Conservation (phyloP, 768 basidiomycete species). For the Tylopilus vinaceipallidus region DNA sequence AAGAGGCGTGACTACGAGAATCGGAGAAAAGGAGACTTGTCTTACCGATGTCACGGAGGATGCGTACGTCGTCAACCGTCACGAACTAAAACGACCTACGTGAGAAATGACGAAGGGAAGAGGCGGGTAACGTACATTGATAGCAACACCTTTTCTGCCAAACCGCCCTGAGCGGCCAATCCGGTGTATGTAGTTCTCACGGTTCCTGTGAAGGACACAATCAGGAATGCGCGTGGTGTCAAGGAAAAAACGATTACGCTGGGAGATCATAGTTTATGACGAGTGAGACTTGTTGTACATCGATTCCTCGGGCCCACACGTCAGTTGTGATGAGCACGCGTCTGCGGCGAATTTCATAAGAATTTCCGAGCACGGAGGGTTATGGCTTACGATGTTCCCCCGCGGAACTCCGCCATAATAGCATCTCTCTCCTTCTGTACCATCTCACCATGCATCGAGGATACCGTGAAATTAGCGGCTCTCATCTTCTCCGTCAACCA, state of each 20-base stretch:
- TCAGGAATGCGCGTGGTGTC: constrained; percentile 13
- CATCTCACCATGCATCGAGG: constrained; percentile 96
- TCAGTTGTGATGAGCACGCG: constrained; percentile 96
- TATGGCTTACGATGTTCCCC: constrained; percentile 76
- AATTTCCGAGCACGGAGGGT: neutral
- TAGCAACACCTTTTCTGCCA: constrained; percentile 98
- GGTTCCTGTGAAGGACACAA: constrained; percentile 53
- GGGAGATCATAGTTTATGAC: constrained; percentile 98
- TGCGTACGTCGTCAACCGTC: constrained; percentile 93
- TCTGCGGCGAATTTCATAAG: constrained; percentile 37
- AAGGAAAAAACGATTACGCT: constrained; percentile 52
- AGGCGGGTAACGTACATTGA: constrained; percentile 68
- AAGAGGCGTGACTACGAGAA: constrained; percentile 10
- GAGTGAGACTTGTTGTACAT: constrained; percentile 95
- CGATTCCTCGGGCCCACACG: constrained; percentile 97
- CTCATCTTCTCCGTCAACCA: constrained; percentile 99
- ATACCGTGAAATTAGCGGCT: constrained; percentile 97
- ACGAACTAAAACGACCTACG: constrained; percentile 59
- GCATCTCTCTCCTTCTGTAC: constrained; percentile 93
- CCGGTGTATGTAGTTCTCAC: constrained; percentile 99
- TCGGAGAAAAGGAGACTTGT: constrained; percentile 6
- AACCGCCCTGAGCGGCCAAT: constrained; percentile 99
- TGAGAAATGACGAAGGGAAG: constrained; percentile 13
- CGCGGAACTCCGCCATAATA: constrained; percentile 96
- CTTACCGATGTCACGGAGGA: constrained; percentile 94